Conservation (phyloP, 345 rosid species). For the Mercurialis annua region DNA sequence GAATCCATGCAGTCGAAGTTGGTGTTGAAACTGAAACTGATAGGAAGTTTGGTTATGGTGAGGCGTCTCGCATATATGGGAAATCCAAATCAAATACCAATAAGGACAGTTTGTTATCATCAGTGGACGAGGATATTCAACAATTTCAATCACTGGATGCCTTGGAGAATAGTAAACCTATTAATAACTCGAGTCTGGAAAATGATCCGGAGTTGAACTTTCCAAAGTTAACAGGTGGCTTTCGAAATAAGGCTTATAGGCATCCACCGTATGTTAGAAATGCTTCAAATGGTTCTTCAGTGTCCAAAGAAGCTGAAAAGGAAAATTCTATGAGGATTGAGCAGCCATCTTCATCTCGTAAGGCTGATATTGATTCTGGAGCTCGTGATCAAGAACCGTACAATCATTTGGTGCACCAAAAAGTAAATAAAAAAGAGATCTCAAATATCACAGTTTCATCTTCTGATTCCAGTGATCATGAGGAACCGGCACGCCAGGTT, state of each 20-base stretch:
- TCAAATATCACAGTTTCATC: slow-evolving; percentile 22
- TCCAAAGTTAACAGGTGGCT: slow-evolving; percentile 51
- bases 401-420: slow-evolving; percentile 25
- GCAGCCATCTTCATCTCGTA: slow-evolving; percentile 22
- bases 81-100: slow-evolving; percentile 13
- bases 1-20: slow-evolving; percentile 13
- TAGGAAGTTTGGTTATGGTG: slow-evolving; percentile 9
- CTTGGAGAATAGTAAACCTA: slow-evolving; percentile 32
- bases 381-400: slow-evolving; percentile 30
- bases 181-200: slow-evolving; percentile 32
- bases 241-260: slow-evolving; percentile 43
- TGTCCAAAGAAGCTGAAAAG: slow-evolving; percentile 34
- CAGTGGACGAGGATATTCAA: slow-evolving; percentile 29
- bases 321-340: slow-evolving; percentile 26
- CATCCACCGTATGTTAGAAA: slow-evolving; percentile 45
- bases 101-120: slow-evolving; percentile 18
- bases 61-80: slow-evolving; percentile 10
- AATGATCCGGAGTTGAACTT: slow-evolving; percentile 39
- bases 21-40: slow-evolving; percentile 8
- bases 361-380: slow-evolving; percentile 23
- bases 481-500: slow-evolving; percentile 25
- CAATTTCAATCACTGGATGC: not conserved
- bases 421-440: slow-evolving; percentile 28
- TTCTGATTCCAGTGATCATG: slow-evolving; percentile 34
- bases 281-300: slow-evolving; percentile 24